Conservation (phyloP, 2,329 filamentous ascomycete genomes). For the Pestalotiopsis sp. region DNA sequence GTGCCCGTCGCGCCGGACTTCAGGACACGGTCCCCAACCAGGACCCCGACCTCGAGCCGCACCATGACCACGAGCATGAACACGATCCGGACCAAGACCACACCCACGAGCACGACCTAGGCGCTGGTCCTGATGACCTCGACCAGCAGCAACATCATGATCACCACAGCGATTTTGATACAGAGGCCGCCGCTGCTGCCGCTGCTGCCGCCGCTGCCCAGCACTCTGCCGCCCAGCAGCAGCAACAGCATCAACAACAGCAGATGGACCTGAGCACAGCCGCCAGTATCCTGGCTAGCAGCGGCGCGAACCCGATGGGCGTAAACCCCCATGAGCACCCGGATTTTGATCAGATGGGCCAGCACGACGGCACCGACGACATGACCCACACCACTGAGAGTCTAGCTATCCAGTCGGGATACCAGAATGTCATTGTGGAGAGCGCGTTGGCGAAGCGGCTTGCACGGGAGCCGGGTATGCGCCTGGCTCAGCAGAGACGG, state of each 20-base stretch:
- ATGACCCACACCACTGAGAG: conserved; percentile 45
- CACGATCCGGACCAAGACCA: conserved; percentile 11
- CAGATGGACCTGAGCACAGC: conserved; percentile 32
- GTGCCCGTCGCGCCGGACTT: conserved; percentile 13
- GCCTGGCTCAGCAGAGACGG: conserved; percentile 55
- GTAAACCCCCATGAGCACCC: conserved; percentile 32
- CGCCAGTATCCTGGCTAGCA: conserved; percentile 32
- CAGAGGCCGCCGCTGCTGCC: conserved; percentile 16
- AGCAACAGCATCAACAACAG: conserved; percentile 25
- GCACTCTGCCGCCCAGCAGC: conserved; percentile 23
- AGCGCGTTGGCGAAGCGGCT: conserved; percentile 58
- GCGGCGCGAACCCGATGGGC: conserved; percentile 30
- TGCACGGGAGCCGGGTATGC: conserved; percentile 49
- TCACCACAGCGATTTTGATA: conserved; percentile 12
- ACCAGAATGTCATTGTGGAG: conserved; percentile 49
- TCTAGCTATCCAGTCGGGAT: conserved; percentile 50
- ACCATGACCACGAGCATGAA: conserved; percentile 12
- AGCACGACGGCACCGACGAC: conserved; percentile 20
- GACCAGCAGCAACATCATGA: conserved; percentile 14
- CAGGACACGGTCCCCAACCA: conserved; percentile 17
- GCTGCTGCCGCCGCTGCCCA: conserved; percentile 12
- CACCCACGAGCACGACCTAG: conserved; percentile 12
- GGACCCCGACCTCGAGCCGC: conserved; percentile 15
- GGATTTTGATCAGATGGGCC: conserved; percentile 23
- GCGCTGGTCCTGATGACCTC: neutral